Evolutionary conservation across 2,329 filamentous ascomycete species (phyloP).

Genomic region (Scedosporium aurantiacum): DNA sequence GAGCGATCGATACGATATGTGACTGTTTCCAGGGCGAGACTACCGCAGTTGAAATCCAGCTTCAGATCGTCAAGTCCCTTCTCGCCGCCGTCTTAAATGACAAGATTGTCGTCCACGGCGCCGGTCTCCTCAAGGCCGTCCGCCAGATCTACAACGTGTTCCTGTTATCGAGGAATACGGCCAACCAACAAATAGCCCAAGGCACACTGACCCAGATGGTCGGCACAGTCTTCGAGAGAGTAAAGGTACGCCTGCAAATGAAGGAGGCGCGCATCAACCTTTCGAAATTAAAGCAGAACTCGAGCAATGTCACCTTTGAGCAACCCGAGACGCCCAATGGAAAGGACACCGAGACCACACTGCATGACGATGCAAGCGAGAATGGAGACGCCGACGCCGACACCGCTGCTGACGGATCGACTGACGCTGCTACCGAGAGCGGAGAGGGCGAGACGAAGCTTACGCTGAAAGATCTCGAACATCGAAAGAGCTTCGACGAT

Average conservation of each 20-base stretch:
- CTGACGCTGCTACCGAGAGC: conserved; percentile 16
- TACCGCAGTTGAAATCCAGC: conserved; percentile 81
- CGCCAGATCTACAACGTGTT: conserved; percentile 99
- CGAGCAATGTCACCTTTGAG: conserved; percentile 41
- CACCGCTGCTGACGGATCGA: conserved; percentile 14
- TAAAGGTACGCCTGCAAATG: conserved; percentile 74
- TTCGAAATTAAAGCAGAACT: conserved; percentile 38
- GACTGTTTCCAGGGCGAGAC: conserved; percentile 97
- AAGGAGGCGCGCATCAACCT: conserved; percentile 67
- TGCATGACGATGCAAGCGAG: conserved; percentile 19
- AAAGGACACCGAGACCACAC: conserved; percentile 25
- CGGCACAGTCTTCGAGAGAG: conserved; percentile 91
- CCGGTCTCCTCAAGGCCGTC: conserved; percentile 89
- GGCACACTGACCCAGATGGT: conserved; percentile 98
- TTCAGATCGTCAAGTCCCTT: conserved; percentile 96
- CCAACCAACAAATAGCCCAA: conserved; percentile 95
- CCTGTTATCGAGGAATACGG: conserved; percentile 80
- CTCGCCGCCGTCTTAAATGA: conserved; percentile 93
- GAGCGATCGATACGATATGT: conserved; percentile 97
- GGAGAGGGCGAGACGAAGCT: conserved; percentile 36
- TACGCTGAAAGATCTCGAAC: conserved; percentile 55
- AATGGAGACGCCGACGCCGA: conserved; percentile 22
- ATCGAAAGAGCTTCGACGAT: conserved; percentile 59
- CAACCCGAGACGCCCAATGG: conserved; percentile 26
- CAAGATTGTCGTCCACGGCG: conserved; percentile 96